phyloP scores from a whole-genome alignment of 305 asterid genomes.

The Fraxinus nigra region DNA sequence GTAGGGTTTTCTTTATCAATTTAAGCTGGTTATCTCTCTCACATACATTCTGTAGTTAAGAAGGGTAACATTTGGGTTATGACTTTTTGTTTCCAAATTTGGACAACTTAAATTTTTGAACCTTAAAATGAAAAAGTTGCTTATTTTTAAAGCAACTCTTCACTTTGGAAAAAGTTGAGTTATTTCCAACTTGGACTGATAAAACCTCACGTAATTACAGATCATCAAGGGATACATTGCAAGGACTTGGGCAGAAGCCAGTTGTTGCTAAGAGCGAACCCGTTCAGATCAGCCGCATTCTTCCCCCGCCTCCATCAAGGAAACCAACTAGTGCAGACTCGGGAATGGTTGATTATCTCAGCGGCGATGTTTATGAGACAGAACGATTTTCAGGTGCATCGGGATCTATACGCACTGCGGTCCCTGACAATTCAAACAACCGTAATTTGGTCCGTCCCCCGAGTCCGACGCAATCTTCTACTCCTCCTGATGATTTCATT shows the following conservation, averaged over 20 bases:
- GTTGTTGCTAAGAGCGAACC: slow-evolving; percentile 41
- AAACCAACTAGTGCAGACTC: slow-evolving; percentile 48
- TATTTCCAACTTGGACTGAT: neutral
- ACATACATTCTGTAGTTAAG: neutral
- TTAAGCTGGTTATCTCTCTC: neutral
- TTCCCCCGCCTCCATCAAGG: slow-evolving; percentile 64
- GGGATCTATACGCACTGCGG: slow-evolving; percentile 36
- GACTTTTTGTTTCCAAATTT: neutral
- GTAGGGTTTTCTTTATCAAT: neutral
- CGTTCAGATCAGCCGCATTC: slow-evolving; percentile 46
- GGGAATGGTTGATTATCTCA: slow-evolving; percentile 68
- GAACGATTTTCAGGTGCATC: slow-evolving; percentile 44
- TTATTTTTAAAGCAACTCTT: neutral
- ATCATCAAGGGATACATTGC: slow-evolving; percentile 70
- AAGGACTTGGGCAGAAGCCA: slow-evolving; percentile 59
- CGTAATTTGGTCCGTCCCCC: slow-evolving; percentile 38
- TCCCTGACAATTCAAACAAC: slow-evolving; percentile 44
- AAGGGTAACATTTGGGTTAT: neutral
- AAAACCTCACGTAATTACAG: slow-evolving; percentile 31
- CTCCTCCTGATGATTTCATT: slow-evolving; percentile 61
- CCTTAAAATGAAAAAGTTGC: neutral
- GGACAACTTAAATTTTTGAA: neutral
- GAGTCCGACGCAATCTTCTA: slow-evolving; percentile 44
- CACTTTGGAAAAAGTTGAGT: neutral
- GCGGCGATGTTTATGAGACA: slow-evolving; percentile 72